phyloP scores from a whole-genome alignment of 2,329 filamentous ascomycete genomes.

The Cadophora gregata region DNA sequence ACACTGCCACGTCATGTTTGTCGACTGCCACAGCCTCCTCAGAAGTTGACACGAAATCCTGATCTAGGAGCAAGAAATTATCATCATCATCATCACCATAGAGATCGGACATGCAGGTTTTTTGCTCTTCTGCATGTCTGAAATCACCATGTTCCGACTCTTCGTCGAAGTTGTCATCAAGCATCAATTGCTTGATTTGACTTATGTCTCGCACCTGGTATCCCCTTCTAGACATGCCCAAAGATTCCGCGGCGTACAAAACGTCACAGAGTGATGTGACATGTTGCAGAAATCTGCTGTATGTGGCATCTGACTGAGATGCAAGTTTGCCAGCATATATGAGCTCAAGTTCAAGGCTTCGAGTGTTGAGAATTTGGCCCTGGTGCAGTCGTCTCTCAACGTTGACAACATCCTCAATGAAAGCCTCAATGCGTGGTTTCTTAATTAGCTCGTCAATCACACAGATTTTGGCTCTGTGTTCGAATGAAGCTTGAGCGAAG shows the following conservation, averaged over 20 bases:
- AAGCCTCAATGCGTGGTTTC: conserved; percentile 30
- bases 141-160: conserved; percentile 14
- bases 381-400: conserved; percentile 31
- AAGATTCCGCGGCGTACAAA: conserved; percentile 28
- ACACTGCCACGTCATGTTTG: conserved; percentile 7
- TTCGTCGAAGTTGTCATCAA: conserved; percentile 32
- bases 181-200: conserved; percentile 33
- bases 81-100: conserved; percentile 23
- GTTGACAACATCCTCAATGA: conserved; percentile 34
- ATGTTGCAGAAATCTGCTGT: conserved; percentile 30
- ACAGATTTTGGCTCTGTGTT: conserved; percentile 27
- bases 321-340: conserved; percentile 37
- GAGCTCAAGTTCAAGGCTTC: conserved; percentile 37
- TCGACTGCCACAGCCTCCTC: not conserved
- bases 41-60: conserved; percentile 19
- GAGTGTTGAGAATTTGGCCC: conserved; percentile 30
- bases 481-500: conserved; percentile 30
- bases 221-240: conserved; percentile 23
- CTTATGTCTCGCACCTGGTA: conserved; percentile 35
- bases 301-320: conserved; percentile 33
- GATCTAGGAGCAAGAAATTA: conserved; percentile 15
- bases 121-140: conserved; percentile 8
- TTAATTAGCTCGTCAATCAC: conserved; percentile 37
- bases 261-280: conserved; percentile 32
- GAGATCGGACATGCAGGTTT: conserved; percentile 19